Base-by-base conservation (phyloP, 192 early-diverging fungal genomes). In the Entomortierella parvispora region DNA sequence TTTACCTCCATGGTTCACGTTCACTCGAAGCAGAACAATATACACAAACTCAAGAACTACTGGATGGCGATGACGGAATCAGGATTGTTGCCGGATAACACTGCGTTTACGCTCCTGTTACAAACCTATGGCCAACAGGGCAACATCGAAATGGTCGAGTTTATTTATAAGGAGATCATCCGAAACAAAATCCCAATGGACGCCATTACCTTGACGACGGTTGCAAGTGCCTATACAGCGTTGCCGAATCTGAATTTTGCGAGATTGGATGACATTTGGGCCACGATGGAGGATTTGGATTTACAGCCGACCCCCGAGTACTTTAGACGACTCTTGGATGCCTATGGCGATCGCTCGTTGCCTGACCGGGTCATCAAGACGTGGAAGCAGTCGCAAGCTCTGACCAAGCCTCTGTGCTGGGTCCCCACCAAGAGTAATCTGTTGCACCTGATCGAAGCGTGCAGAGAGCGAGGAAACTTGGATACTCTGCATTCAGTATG, bases 61-160 rank as follows among this genome's bases (percentile, higher is more conserved):
- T 77, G 74, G 74, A 60, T 12, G 17, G 66, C 61, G 12, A 77
- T 77, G 40, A 43, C 18, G 0, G 61, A 53, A n/a, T 50, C 60
- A 23, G 74, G 65, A 18, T 28, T 77, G 4, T 28, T 64, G 23
- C 74, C 74, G 1, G 74, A 77, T 48, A 12, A 58, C 54, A 68
- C 50, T 29, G 52, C 74, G 4, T 77, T 58, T 48, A 77, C 74
- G 5, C 28, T 68, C 3, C 43, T 77, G 17, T 64, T 77, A 61
- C 65, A 58, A 34, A 58, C 65, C 7, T 77, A 77, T 18, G 54
- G 65, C 23, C 60, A 68, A 22, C 46, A 43, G 37, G 25, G 52
- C 18, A 77, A 77, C n/a, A 59, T 64, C 6, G 74, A 77, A 43
- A 77, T 77, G 74, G 66, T 59, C 9, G 74, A 77, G 61, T 68